phyloP scores from a whole-genome alignment of 2,329 filamentous ascomycete species.

The Trichoderma sp. region DNA sequence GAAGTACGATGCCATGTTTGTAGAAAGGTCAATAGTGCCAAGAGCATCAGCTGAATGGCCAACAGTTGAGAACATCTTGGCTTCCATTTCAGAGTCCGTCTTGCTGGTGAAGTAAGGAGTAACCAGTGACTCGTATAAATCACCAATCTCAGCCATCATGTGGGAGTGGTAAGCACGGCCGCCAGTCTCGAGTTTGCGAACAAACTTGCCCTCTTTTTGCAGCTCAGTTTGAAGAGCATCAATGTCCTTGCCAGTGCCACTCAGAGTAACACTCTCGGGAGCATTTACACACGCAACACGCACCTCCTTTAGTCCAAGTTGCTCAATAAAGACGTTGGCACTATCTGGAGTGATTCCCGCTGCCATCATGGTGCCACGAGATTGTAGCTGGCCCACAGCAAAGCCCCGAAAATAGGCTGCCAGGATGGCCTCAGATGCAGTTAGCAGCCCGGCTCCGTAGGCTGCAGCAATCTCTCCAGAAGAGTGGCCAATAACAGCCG shows the following conservation, averaged over 20 bases:
- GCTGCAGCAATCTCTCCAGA: conserved; percentile 13
- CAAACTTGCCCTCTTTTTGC: conserved; percentile 19
- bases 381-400: conserved; percentile 3
- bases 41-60: not conserved
- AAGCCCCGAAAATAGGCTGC: conserved; percentile 11
- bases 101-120: not conserved
- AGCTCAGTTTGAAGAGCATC: conserved; percentile 11
- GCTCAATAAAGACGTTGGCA: not conserved
- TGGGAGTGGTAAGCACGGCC: conserved; percentile 26
- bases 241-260: conserved; percentile 24
- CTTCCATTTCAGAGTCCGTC: not conserved
- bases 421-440: not conserved
- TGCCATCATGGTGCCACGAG: conserved; percentile 12
- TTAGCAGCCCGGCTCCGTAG: not conserved
- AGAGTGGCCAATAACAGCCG: not conserved
- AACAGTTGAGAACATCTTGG: conserved; percentile 19
- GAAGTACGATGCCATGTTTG: conserved; percentile 33
- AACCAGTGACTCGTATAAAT: conserved; percentile 12
- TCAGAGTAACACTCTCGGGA: conserved; percentile 26
- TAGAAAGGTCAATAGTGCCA: conserved; percentile 9
- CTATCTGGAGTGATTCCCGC: not conserved
- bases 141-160: conserved; percentile 22
- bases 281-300: conserved; percentile 28
- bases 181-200: conserved; percentile 21
- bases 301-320: conserved; percentile 19